phyloP scores from a whole-genome alignment of 164 flowering plant species.

The Magnolia kwangsiensis region DNA sequence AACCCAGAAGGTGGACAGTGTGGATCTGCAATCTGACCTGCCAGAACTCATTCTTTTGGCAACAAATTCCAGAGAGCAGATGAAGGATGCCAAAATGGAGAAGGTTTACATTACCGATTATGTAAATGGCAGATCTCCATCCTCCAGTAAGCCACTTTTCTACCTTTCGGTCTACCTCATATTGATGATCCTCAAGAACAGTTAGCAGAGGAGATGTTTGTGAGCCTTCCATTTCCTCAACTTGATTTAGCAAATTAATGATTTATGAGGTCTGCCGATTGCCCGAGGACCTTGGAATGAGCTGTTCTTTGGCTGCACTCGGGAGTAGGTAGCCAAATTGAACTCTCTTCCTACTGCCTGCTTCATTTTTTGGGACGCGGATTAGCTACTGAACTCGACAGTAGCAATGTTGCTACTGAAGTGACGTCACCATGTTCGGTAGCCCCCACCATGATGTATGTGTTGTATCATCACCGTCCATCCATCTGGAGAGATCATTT shows the following conservation, averaged over 20 bases:
- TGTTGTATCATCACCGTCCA: too few species aligned
- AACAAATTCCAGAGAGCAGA: not conserved
- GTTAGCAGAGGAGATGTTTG: not conserved
- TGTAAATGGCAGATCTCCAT: not conserved
- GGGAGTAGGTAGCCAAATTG: not conserved
- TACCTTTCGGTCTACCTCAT: not conserved
- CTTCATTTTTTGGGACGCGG: too few species aligned
- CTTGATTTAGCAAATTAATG: not conserved
- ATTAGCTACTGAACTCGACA: too few species aligned
- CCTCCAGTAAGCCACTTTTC: not conserved
- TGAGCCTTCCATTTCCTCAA: not conserved
- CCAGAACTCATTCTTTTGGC: not conserved
- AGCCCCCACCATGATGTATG: too few species aligned
- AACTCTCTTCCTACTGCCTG: too few species aligned
- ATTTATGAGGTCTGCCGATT: not conserved
- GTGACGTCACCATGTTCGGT: too few species aligned
- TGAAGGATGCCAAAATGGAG: not conserved
- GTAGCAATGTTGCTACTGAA: too few species aligned
- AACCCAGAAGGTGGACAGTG: too few species aligned
- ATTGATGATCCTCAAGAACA: not conserved
- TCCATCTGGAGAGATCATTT: too few species aligned
- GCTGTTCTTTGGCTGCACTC: not conserved
- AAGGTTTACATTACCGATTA: not conserved
- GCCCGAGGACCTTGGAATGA: not conserved
- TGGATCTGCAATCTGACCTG: too few species aligned